Base-by-base conservation (phyloP, 2,329 filamentous ascomycete genomes). In the Hymenoscyphus linearis region DNA sequence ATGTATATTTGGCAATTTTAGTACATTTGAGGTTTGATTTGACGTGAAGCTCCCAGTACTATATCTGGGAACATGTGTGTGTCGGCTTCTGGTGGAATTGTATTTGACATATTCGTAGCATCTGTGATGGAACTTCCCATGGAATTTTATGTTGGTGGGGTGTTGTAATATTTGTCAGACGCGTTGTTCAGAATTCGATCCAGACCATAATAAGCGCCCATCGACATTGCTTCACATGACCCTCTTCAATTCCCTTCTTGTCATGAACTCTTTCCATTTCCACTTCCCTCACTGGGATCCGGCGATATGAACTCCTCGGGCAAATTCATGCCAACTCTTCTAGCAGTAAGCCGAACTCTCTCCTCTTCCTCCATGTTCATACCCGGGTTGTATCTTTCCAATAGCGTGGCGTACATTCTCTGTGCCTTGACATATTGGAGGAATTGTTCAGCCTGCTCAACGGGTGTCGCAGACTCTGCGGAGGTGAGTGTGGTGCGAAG, bases 301-400 rank as follows among this genome's bases (percentile, higher is more conserved):
- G 14, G 36, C 25, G 27, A 18, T 12, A 35, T 6, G 60, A 68
- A 86, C 76, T 90, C 86, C 35, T 83, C 74, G 0, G 93, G 93
- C 75, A 98, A 73, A 75, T 97, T 83, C 88, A 97, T 91, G 18
- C 93, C 95, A 47, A 98, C 92, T 72, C 90, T 85, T 76, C 91
- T 80, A 9, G 95, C 95, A 59, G 90, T 89, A 78, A 97, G 78
- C 61, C 91, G 79, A 50, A 97, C 86, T 63, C 90, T 82, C 78
- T 98, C 93, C 76, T 96, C 86, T 73, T 86, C 88, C 67, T 89
- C 85, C 88, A 96, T 90, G 67, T 85, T 84, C 85, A 96, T 91
- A 18, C 93, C 92, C 0, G 92, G 92, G 75, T 98, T 98, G 77
- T 99, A 98, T 69, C 93, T 83, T 76, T 97, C 93, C 40, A 98